Base-by-base conservation (phyloP, 495 filamentous ascomycete genomes). In the Melanomma pulvis-pyrius region DNA sequence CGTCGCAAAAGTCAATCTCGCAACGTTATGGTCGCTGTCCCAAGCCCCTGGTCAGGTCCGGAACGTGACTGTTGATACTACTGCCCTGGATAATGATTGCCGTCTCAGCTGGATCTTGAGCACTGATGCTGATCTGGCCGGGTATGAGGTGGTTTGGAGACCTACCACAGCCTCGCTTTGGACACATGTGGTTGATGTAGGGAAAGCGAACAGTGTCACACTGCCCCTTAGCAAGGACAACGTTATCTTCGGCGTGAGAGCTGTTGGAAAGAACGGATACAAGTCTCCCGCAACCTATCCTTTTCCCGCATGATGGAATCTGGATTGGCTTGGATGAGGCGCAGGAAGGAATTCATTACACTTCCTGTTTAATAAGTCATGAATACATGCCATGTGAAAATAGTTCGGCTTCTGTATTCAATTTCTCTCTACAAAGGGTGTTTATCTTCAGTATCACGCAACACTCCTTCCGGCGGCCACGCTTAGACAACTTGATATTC, bases 131-230 rank as follows among this genome's bases (percentile, higher is more conserved):
- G 61, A 73, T n/a, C 53, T 76, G 3, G 65, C 41, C 26, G 73
- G 72, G 17, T 84, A 84, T 61, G 83, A 84, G 75, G 56, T 84
- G 0, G 78, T 85, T 32, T 85, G 81, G 81, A 73, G 82, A 32
- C 68, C 78, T 22, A 79, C 78, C 19, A 75, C 73, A 15, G 76
- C 77, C 25, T 78, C 78, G 47, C 74, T 78, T 19, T 83, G 81
- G 81, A 81, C 78, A 19, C 75, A 79, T 64, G 65, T 75, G 13
- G 53, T 82, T 15, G 67, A 71, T 48, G 77, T 82, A 0, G 79
- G 80, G 8, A 54, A 72, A n/a, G 75, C 75, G 11, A 66, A 69
- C 4, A 74, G 64, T 52, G 81, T 70, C 11, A 79, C 73, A 56
- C 63, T 84, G 30, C 26, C 71, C 17, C 57, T 84, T 34, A 82